Evolutionary conservation across 2,329 filamentous ascomycete genomes (phyloP).

Genomic region (Didymella glomerata): DNA sequence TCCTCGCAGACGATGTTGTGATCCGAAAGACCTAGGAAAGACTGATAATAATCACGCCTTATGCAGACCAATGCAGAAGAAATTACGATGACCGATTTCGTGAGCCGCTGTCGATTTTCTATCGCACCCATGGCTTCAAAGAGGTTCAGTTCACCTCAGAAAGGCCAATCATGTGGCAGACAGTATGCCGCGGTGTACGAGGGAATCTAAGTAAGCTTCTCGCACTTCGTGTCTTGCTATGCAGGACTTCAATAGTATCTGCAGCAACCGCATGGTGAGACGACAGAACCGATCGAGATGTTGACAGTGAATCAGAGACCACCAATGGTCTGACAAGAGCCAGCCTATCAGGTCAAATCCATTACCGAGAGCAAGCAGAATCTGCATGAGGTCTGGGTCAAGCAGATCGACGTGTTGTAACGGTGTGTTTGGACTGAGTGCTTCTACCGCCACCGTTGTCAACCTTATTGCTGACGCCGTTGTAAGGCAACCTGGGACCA

Average conservation of each 20-base stretch:
- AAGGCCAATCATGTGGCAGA: background rate
- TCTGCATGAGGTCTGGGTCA: background rate
- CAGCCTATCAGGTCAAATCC: background rate
- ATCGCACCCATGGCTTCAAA: conserved; percentile 12
- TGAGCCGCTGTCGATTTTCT: background rate
- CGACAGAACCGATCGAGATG: background rate
- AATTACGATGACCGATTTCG: background rate
- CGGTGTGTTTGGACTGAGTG: background rate
- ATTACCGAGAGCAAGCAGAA: background rate
- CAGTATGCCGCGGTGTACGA: background rate
- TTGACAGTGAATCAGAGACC: background rate
- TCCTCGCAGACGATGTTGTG: too few species aligned
- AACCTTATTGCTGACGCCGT: conserved; percentile 8
- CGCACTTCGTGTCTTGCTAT: background rate
- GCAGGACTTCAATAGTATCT: conserved; percentile 7
- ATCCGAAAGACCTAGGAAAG: background rate
- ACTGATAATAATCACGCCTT: background rate
- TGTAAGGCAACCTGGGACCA: background rate
- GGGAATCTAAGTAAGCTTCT: background rate
- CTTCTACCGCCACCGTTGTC: conserved; percentile 8
- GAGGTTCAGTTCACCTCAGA: background rate
- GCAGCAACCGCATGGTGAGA: background rate
- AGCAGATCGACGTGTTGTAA: conserved; percentile 7
- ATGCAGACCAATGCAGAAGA: background rate
- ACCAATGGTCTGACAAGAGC: background rate